A percentile compares a stretch with the other conserved stretches of the same genome.
phyloP scores from a whole-genome alignment of 2,329 filamentous ascomycete species.

The Cladosporium sp. region DNA sequence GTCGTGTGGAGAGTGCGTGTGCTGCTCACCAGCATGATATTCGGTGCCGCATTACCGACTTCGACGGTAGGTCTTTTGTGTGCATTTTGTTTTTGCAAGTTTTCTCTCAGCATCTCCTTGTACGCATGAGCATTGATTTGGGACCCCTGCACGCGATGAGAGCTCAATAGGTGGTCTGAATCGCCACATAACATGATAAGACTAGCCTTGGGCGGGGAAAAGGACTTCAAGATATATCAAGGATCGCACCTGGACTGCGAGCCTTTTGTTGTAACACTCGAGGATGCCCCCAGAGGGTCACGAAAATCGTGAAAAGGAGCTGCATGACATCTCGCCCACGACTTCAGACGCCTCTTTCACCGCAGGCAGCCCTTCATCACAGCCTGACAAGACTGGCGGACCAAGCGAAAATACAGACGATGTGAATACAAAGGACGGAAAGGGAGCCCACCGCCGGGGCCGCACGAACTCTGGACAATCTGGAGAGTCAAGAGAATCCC shows the following conservation, averaged over 20 bases:
- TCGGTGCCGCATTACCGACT: constrained; percentile 9
- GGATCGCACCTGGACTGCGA: no score
- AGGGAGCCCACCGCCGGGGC: neutral
- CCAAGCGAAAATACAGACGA: neutral
- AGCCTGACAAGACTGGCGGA: neutral
- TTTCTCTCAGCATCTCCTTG: neutral
- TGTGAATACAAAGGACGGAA: neutral
- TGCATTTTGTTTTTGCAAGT: neutral
- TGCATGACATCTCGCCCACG: neutral
- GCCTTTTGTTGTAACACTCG: neutral
- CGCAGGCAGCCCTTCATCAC: neutral
- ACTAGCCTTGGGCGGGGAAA: no score
- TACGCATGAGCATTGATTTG: no score
- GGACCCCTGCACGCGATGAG: no score
- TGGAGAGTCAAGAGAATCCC: constrained; percentile 13
- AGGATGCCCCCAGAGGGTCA: neutral
- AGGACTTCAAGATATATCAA: no score
- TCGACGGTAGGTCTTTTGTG: constrained; percentile 1
- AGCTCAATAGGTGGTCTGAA: no score
- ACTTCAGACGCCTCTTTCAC: constrained; percentile 3
- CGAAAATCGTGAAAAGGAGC: neutral
- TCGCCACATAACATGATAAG: no score
- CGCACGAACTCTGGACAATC: constrained; percentile 1
- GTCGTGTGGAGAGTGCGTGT: constrained; percentile 1
- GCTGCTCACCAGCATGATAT: neutral